Evolutionary conservation across 2,329 filamentous ascomycete species (phyloP).

Genomic region (Hypoxylon sp.): DNA sequence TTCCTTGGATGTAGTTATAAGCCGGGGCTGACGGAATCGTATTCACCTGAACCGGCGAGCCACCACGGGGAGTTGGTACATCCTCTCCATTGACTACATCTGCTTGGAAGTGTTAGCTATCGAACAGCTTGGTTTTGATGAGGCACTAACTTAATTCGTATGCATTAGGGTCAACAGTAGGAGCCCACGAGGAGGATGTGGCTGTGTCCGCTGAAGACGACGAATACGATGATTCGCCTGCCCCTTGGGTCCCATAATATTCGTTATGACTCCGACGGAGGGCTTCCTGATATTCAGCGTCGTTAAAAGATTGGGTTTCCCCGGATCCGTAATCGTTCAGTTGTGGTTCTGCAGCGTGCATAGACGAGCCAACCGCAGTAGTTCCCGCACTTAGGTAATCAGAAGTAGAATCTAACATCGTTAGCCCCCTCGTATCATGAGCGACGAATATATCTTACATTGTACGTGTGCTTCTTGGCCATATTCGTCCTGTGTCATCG

Average conservation of each 20-base stretch:
- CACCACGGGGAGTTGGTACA: constrained; percentile 42
- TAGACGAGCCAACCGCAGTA: constrained; percentile 10
- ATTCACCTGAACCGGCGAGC: constrained; percentile 33
- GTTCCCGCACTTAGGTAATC: constrained; percentile 23
- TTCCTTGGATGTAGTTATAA: constrained; percentile 48
- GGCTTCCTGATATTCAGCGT: constrained; percentile 47
- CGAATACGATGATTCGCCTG: constrained; percentile 46
- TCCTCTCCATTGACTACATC: constrained; percentile 40
- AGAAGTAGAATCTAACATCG: constrained; percentile 32
- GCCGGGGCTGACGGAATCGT: constrained; percentile 19
- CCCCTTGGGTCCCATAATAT: constrained; percentile 39
- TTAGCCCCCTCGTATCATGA: constrained; percentile 22
- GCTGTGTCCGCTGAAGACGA: constrained; percentile 35
- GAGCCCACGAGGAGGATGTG: constrained; percentile 36
- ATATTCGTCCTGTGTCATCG: constrained; percentile 28
- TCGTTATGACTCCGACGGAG: constrained; percentile 43
- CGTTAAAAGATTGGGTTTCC: constrained; percentile 25
- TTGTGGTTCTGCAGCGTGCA: constrained; percentile 17
- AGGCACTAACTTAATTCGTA: constrained; percentile 47
- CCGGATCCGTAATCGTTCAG: constrained; percentile 38
- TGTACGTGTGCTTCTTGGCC: constrained; percentile 29
- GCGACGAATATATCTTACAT: constrained; percentile 35
- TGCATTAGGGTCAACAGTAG: constrained; percentile 44
- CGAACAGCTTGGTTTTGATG: constrained; percentile 4
- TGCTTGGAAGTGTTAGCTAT: constrained; percentile 30